A percentile compares a stretch with the other conserved stretches of the same genome.
These are phyloP conservation scores for Didymella exigua DNA, from an alignment of 2,329 filamentous ascomycete species.

Conservation along the genomic window DNA sequence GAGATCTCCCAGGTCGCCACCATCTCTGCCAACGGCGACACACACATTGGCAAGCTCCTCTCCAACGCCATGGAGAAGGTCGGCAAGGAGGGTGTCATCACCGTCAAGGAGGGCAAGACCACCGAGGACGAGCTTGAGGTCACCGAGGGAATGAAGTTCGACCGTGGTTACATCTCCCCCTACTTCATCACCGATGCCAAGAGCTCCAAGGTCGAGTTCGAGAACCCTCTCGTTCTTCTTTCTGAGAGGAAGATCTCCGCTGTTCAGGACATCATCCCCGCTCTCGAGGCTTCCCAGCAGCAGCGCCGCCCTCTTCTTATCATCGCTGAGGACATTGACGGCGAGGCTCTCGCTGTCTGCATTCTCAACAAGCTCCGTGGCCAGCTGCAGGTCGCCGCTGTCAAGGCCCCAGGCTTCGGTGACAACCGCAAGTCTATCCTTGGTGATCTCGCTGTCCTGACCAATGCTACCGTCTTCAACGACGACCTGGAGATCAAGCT, in stretches of 20 bases:
- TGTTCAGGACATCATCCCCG: slow-evolving; percentile 97
- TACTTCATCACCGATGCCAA: slow-evolving; percentile 99
- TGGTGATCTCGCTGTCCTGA: slow-evolving; percentile 92
- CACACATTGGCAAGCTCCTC: slow-evolving; percentile 92
- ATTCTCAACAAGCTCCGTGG: slow-evolving; percentile 99
- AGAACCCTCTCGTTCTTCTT: slow-evolving; percentile 97
- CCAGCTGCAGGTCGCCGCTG: slow-evolving; percentile 96
- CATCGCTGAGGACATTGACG: slow-evolving; percentile 98
- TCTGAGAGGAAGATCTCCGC: slow-evolving; percentile 99
- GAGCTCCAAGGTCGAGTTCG: slow-evolving; percentile 98
- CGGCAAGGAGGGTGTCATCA: slow-evolving; percentile 99
- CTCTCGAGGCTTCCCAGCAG: slow-evolving; percentile 95
- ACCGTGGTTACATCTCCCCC: slow-evolving; percentile 96
- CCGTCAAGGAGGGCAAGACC: slow-evolving; percentile 99
- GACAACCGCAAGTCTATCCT: slow-evolving; percentile 99
- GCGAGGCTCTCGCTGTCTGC: slow-evolving; percentile 96
- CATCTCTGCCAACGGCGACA: slow-evolving; percentile 96
- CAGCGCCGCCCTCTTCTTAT: slow-evolving; percentile 94
- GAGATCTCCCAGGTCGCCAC: slow-evolving; percentile 98
- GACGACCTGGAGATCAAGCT: slow-evolving; percentile 99
- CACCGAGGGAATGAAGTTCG: slow-evolving; percentile 99
- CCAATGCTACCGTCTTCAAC: slow-evolving; percentile 96
- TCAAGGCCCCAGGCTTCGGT: slow-evolving; percentile 98
- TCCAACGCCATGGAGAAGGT: slow-evolving; percentile 99
- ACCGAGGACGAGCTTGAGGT: slow-evolving; percentile 97